phyloP scores from a whole-genome alignment of 2,329 filamentous ascomycete species.

The Hypoxylon sp. region DNA sequence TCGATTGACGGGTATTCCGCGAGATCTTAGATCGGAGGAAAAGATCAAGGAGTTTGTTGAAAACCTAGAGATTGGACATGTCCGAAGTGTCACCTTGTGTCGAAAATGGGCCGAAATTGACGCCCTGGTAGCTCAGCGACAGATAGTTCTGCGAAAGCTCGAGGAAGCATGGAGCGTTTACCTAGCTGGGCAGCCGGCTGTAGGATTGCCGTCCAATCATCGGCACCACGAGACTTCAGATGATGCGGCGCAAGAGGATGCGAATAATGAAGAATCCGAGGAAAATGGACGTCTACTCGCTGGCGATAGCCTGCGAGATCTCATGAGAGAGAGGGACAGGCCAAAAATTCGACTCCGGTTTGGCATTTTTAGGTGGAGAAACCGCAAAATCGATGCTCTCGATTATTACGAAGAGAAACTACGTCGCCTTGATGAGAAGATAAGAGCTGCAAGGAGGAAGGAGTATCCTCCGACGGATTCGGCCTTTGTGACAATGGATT shows the following conservation, averaged over 20 bases:
- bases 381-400: conserved; percentile 86
- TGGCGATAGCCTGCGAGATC: conserved; percentile 59
- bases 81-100: conserved; percentile 89
- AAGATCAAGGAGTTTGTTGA: conserved; percentile 91
- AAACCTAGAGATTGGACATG: conserved; percentile 87
- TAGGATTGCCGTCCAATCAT: conserved; percentile 39
- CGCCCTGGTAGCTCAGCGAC: conserved; percentile 77
- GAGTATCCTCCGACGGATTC: conserved; percentile 84
- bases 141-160: conserved; percentile 76
- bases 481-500: conserved; percentile 98
- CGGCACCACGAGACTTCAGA: conserved; percentile 45
- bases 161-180: conserved; percentile 89
- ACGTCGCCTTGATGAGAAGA: conserved; percentile 81
- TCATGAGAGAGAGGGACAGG: conserved; percentile 63
- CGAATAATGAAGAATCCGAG: conserved; percentile 60
- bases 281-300: conserved; percentile 74
- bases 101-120: conserved; percentile 90
- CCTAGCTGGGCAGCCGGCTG: conserved; percentile 69
- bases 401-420: conserved; percentile 94
- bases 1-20: conserved; percentile 88
- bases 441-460: conserved; percentile 78
- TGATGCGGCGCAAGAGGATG: conserved; percentile 55
- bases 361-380: conserved; percentile 80
- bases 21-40: conserved; percentile 82
- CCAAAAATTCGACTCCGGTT: conserved; percentile 84